Evolutionary conservation across 1,284 basidiomycete genomes (phyloP), one percentile per base, ranked within the genome.

Genomic region (Malassezia vespertilionis): DNA sequence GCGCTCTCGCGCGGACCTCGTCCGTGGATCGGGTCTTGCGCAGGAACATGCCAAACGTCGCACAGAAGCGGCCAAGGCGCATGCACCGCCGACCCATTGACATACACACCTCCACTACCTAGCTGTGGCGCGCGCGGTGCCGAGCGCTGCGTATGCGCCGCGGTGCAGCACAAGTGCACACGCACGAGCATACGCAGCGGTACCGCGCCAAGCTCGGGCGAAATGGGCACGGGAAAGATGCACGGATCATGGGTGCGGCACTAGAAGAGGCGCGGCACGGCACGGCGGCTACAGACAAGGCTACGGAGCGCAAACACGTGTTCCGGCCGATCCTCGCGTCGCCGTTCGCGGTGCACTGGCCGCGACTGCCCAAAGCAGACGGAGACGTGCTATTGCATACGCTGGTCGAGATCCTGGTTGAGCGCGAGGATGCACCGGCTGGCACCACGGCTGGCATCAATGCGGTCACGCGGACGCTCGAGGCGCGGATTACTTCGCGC

Each of bases 301-400:
- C 9, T 2, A 4, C 17, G 4, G 17, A 17, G 12, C 36, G 44
- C 7, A 33, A 34, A 17, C 35, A 37, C 28, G 52, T 50, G 14
- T 54, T 50, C 36, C 42, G 52, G 4, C 52, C 52, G 12, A 26
- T 54, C 11, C 44, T 54, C 22, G 41, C 46, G 10, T 54, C 52
- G 14, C 52, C 52, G 20, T 54, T 34, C 26, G 34, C 39, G 11
- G 43, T 42, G 21, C 35, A 37, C n/a, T 50, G 52, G 46, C 47
- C 47, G 8, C 40, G 41, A 2, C 14, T 50, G 2, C n/a, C 47
- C 17, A 44, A 44, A 17, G 36, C 32, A 5, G 52, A 54, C 32
- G 52, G 26, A 9, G 47, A 54, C 14, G 34, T 40, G 22, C 15
- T 54, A 5, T 22, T 54, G 17, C 43, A 54, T 24, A 46, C 47